These are phyloP conservation scores for Quercus alba DNA, from an alignment of 306 rosid species.

Conservation along the genomic window DNA sequence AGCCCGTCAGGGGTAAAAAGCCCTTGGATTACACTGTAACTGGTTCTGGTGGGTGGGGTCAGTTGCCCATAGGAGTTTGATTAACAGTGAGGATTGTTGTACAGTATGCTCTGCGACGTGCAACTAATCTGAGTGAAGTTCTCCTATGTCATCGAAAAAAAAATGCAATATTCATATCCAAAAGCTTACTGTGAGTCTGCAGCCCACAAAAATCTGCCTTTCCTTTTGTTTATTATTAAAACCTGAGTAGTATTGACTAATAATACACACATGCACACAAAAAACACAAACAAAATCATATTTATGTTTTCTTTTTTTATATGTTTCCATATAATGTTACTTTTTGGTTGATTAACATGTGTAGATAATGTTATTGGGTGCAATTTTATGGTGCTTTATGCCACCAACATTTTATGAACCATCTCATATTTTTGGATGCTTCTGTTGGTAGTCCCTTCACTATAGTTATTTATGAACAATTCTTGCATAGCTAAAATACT, in stretches of 20 bases:
- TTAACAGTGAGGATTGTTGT: too few relatives aligned
- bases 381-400: not conserved
- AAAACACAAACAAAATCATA: not conserved
- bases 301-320: not conserved
- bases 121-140: too few relatives aligned
- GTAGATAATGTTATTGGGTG: not conserved
- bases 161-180: slow-evolving; percentile 7
- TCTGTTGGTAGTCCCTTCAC: not conserved
- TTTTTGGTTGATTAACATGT: not conserved
- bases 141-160: too few relatives aligned
- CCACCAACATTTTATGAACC: not conserved
- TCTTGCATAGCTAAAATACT: not conserved
- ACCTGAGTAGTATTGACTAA: not conserved
- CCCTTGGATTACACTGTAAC: too few relatives aligned
- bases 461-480: not conserved
- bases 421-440: not conserved
- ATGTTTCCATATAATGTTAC: not conserved
- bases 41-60: too few relatives aligned
- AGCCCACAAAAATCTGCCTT: not conserved
- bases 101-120: too few relatives aligned
- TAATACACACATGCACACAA: not conserved
- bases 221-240: slow-evolving; percentile 4
- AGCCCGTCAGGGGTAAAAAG: too few relatives aligned
- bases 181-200: not conserved
- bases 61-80: too few relatives aligned